Evolutionary conservation across 139 green algal genomes (phyloP).

Genomic region (Chlorella sp.): DNA sequence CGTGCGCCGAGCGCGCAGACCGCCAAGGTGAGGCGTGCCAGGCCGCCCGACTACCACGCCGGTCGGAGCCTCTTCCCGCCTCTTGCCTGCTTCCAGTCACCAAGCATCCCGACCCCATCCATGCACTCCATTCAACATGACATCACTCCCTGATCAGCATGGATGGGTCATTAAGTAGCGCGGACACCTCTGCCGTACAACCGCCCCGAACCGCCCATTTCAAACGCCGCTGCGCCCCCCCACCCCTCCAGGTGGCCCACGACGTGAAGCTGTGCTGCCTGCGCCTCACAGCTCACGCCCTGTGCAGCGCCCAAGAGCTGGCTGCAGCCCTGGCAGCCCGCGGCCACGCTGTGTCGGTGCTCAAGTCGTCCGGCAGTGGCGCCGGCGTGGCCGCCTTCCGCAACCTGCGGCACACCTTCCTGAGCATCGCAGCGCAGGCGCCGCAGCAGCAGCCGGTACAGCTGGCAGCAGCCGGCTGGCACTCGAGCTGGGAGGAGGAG

Average conservation of each 20-base stretch:
- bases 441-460: background rate
- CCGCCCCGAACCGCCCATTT: background rate
- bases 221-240: background rate
- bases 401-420: slow-evolving; percentile 11
- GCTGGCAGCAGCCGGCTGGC: too few species aligned
- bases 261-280: slow-evolving; percentile 21
- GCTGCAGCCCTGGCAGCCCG: background rate
- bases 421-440: background rate
- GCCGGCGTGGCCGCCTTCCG: slow-evolving; percentile 7
- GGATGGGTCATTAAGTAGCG: too few species aligned
- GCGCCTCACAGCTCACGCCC: background rate
- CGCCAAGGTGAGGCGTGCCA: background rate
- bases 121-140: background rate
- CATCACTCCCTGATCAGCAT: too few species aligned
- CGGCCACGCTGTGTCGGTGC: background rate
- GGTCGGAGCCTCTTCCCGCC: background rate
- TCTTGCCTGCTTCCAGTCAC: background rate
- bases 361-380: background rate
- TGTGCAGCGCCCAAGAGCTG: slow-evolving; percentile 1
- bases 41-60: background rate
- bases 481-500: too few species aligned
- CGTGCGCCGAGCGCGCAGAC: background rate
- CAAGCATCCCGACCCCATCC: background rate
- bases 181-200: too few species aligned
- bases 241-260: background rate